phyloP scores from a whole-genome alignment of 139 green algal genomes.

The Volvox reticuliferus region DNA sequence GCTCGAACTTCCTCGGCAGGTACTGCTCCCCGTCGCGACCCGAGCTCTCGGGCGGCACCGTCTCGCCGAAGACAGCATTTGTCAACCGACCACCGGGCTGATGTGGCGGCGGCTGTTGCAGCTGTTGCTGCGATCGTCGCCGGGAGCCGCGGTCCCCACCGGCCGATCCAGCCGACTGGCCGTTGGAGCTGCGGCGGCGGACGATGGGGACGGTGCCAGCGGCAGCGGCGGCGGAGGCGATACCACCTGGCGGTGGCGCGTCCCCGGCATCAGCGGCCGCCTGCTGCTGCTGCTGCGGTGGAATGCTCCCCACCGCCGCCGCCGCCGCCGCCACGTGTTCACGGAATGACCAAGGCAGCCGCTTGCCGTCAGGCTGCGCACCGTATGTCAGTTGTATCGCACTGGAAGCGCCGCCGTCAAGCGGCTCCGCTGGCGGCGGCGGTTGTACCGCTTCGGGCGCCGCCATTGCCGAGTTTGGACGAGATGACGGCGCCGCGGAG shows the following conservation, averaged over 20 bases:
- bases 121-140: not conserved
- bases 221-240: not conserved
- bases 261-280: not conserved
- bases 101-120: not conserved
- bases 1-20: constrained; percentile 12
- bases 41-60: not conserved
- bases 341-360: not conserved
- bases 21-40: not conserved
- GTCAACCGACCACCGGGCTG: too few species aligned
- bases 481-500: not conserved
- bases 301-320: not conserved
- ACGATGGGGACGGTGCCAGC: not conserved
- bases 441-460: not conserved
- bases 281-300: too few species aligned
- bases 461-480: not conserved
- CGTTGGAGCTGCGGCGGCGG: not conserved
- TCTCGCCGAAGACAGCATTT: constrained; percentile 3
- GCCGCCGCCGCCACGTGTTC: constrained; percentile 3
- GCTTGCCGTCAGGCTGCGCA: not conserved
- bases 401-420: not conserved
- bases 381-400: not conserved
- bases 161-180: too few species aligned
- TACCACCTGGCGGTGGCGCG: not conserved
- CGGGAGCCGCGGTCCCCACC: too few species aligned
- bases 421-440: not conserved